A percentile compares a stretch with the other conserved stretches of the same genome.
Evolutionary conservation across 805 yeast species (phyloP).

Genomic region (Starmerella bombicola): DNA sequence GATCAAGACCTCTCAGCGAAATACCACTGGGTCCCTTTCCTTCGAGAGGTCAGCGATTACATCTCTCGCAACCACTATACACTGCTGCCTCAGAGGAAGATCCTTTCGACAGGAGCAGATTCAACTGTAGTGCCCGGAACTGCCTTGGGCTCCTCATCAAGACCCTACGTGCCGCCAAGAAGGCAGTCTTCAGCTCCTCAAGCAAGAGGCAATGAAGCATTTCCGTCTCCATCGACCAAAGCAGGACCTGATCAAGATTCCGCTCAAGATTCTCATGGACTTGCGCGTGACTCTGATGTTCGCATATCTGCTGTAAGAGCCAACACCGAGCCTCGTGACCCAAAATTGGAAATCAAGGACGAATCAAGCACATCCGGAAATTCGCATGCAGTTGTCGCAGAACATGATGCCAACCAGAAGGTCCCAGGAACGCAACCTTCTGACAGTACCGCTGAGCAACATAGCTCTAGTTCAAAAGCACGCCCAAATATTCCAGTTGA

Average conservation of each 20-base stretch:
- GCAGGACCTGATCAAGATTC: background rate
- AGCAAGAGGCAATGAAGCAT: background rate
- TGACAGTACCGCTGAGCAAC: background rate
- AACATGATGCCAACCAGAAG: background rate
- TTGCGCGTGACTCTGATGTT: background rate
- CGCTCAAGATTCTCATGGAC: background rate
- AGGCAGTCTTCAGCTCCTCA: background rate
- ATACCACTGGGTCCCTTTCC: conserved; percentile 77
- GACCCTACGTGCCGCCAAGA: background rate
- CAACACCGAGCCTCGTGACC: background rate
- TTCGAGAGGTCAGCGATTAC: conserved; percentile 67
- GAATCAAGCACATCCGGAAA: background rate
- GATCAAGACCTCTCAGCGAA: conserved; percentile 47
- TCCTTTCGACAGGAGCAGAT: background rate
- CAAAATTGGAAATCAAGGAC: background rate
- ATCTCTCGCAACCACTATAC: conserved; percentile 42
- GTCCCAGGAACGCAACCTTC: background rate
- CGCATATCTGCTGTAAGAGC: background rate
- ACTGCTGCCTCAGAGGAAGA: conserved; percentile 14
- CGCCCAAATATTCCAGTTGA: conserved; percentile 6
- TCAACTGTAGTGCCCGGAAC: background rate
- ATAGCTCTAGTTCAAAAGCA: background rate
- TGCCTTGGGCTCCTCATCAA: background rate
- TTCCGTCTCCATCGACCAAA: background rate
- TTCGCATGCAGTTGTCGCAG: background rate